Percentiles rank a stretch among this genome's conserved stretches.
These are phyloP conservation scores for Lactifluus rugatus DNA, from an alignment of 768 basidiomycete genomes.

Conservation along the genomic window DNA sequence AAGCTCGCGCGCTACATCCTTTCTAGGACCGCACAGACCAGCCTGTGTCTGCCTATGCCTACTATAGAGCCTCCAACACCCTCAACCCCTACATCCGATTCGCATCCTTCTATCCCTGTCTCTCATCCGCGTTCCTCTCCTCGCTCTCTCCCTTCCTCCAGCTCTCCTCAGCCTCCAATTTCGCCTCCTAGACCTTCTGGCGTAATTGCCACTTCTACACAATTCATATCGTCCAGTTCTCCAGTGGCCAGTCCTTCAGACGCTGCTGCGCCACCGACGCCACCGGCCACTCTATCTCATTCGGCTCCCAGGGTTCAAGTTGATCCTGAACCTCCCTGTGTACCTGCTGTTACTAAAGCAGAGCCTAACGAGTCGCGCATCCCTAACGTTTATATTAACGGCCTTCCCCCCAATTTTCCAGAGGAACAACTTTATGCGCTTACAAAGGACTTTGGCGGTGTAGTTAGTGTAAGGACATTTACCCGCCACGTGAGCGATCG, in stretches of 20 bases:
- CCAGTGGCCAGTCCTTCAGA: slow-evolving; percentile 3
- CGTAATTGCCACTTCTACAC: slow-evolving; percentile 1
- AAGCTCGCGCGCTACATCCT: slow-evolving; percentile 14
- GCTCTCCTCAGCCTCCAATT: slow-evolving; percentile 18
- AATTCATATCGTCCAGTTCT: slow-evolving; percentile 5
- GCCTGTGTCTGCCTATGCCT: slow-evolving; percentile 7
- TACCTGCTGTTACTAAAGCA: slow-evolving; percentile 1
- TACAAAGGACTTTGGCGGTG: slow-evolving; percentile 58
- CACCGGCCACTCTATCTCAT: slow-evolving; percentile 7
- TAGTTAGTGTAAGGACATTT: slow-evolving; percentile 74
- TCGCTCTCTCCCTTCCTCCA: slow-evolving; percentile 13
- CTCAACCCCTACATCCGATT: slow-evolving; percentile 11
- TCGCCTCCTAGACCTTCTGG: slow-evolving; percentile 17
- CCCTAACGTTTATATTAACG: slow-evolving; percentile 85
- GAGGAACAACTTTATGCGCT: slow-evolving; percentile 72
- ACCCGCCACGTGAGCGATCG: slow-evolving; percentile 74
- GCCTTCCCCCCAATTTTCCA: slow-evolving; percentile 72
- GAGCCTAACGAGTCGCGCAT: slow-evolving; percentile 27
- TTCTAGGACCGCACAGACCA: slow-evolving; percentile 15
- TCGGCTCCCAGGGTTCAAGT: slow-evolving; percentile 10
- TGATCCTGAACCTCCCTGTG: slow-evolving; percentile 3
- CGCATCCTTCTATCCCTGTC: slow-evolving; percentile 18
- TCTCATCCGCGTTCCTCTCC: slow-evolving; percentile 21
- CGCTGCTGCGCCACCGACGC: background rate
- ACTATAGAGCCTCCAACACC: slow-evolving; percentile 16